Evolutionary conservation across 2,329 filamentous ascomycete genomes (phyloP), one percentile per base, ranked within the genome.

Genomic region (Phyllosticta citribraziliensis): DNA sequence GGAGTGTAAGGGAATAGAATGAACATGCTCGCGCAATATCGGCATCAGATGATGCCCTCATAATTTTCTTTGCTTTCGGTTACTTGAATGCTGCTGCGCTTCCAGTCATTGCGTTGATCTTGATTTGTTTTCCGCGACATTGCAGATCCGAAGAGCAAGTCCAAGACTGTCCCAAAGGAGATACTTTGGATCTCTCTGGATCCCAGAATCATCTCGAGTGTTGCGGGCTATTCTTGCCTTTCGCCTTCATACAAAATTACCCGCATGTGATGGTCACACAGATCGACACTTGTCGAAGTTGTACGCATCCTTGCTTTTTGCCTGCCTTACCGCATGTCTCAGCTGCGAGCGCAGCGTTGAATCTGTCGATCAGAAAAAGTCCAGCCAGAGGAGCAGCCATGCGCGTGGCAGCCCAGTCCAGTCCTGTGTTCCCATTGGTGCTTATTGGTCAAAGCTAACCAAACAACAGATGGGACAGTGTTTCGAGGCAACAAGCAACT

Each of bases 1-100:
- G 51, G 19, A 54, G 19, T n/a, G 35, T 22, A 9, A 53, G 58
- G 52, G 30, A 60, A 52, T 60, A 60, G 58, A 60, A 60, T 60
- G 58, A 54, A 30, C 51, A 35, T 60, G 53, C 58, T 60, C 58
- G 58, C 58, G 58, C 58, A 24, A 52, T 47, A 52, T 54, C 58
- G 58, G 24, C 51, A 25, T 51, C 52, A 54, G 58, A 60, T 35
- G 50, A 51, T 60, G 58, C 58, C 20, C 20, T 24, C 5, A 6
- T 59, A n/a, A 50, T 22, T 52, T 11, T 24, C n/a, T 22, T 50
- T 55, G n/a, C 12, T 40, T 56, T 47, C 40, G 17, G 40, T 14
- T n/a, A n/a, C 17, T 47, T 47, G 14, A 47, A 47, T 47, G 17
- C 40, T n/a, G 17, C 40, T n/a, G 11, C 4, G 40, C 2, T 47